A percentile compares a stretch with the other conserved stretches of the same genome.
phyloP scores from a whole-genome alignment of 495 filamentous ascomycete genomes.

The Tricharina praecox region DNA sequence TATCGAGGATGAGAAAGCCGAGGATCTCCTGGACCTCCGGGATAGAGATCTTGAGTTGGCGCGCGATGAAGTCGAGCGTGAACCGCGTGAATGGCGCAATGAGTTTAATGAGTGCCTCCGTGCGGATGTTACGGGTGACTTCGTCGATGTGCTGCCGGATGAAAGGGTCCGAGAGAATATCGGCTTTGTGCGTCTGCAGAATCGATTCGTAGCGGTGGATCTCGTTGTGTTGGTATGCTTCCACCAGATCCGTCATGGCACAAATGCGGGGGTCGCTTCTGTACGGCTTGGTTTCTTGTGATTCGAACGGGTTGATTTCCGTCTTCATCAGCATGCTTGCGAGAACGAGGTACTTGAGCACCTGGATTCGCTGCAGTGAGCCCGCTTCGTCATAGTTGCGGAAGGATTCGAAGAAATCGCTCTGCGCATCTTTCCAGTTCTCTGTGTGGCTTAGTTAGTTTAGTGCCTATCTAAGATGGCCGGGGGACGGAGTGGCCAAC shows the following conservation, averaged over 20 bases:
- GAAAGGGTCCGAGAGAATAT: conserved; percentile 80
- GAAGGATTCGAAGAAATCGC: conserved; percentile 96
- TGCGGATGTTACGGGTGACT: conserved; percentile 95
- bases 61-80: conserved; percentile 66
- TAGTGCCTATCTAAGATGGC: too few relatives aligned
- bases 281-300: conserved; percentile 98
- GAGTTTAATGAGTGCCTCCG: conserved; percentile 81
- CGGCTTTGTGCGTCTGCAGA: conserved; percentile 60
- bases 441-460: conserved; percentile 33
- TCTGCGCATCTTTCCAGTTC: conserved; percentile 94
- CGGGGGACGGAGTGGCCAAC: conserved; percentile 25
- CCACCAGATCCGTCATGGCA: conserved; percentile 91
- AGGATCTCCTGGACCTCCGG: conserved; percentile 84
- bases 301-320: conserved; percentile 98
- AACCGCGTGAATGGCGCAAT: conserved; percentile 93
- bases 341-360: conserved; percentile 90
- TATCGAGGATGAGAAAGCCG: conserved; percentile 78
- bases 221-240: conserved; percentile 91
- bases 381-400: conserved; percentile 97
- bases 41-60: conserved; percentile 65
- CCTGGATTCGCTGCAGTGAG: conserved; percentile 87
- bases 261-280: conserved; percentile 86
- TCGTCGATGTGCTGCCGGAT: conserved; percentile 99
- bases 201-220: conserved; percentile 81
- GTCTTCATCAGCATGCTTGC: conserved; percentile 98